Evolutionary conservation across 257 asterid genomes (phyloP).

Genomic region (Scutellaria barbata): DNA sequence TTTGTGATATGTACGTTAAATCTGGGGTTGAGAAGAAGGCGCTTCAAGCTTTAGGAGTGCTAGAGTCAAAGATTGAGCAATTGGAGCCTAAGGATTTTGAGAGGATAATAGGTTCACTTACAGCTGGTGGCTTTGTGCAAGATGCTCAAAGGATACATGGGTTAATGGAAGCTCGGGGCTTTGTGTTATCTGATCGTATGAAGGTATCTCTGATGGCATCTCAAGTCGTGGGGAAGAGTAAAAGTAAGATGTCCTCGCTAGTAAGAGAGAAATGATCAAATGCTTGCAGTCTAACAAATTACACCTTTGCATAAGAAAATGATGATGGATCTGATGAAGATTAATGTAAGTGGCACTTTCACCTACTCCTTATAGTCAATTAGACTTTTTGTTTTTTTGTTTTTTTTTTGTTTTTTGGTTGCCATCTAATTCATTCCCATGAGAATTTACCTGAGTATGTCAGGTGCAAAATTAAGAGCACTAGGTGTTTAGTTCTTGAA

Average conservation of each 20-base stretch:
- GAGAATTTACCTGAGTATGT: too few species aligned
- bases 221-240: slow-evolving; percentile 30
- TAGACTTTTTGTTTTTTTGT: not conserved
- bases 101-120: slow-evolving; percentile 64
- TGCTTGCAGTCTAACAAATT: not conserved
- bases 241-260: slow-evolving; percentile 19
- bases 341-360: slow-evolving; percentile 17
- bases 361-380: slow-evolving; percentile 20
- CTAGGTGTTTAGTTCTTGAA: not conserved
- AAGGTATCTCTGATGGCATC: slow-evolving; percentile 21
- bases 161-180: slow-evolving; percentile 67
- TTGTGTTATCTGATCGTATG: slow-evolving; percentile 30
- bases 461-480: not conserved
- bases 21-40: slow-evolving; percentile 73
- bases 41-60: slow-evolving; percentile 75
- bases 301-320: slow-evolving; percentile 25
- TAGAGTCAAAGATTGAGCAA: slow-evolving; percentile 75
- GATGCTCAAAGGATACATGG: slow-evolving; percentile 63
- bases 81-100: slow-evolving; percentile 58
- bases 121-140: slow-evolving; percentile 57
- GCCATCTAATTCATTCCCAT: not conserved
- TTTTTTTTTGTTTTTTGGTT: slow-evolving; percentile 2
- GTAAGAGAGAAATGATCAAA: slow-evolving; percentile 21
- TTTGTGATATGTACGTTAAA: slow-evolving; percentile 76
- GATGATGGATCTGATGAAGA: slow-evolving; percentile 16